These are phyloP conservation scores for Sporisorium graminicola DNA, from an alignment of 1,284 basidiomycete genomes.

Conservation along the genomic window DNA sequence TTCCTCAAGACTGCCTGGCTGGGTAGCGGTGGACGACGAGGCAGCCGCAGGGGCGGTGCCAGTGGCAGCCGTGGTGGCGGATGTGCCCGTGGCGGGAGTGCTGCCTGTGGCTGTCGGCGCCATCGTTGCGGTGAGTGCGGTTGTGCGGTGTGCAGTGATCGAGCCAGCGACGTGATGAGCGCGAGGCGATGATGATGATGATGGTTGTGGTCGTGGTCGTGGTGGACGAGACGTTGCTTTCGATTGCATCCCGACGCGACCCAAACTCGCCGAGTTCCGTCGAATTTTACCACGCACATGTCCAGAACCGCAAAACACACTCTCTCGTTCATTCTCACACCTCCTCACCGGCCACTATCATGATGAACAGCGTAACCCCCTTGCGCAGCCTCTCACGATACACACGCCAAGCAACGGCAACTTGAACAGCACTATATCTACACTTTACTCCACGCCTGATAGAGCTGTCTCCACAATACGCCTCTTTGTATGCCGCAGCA, in stretches of 20 bases:
- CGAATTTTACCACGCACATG: neutral
- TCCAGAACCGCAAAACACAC: too few relatives aligned
- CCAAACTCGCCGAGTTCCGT: neutral
- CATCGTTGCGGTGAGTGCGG: slow-evolving; percentile 17
- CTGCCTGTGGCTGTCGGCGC: slow-evolving; percentile 35
- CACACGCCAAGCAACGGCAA: too few relatives aligned
- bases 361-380: too few relatives aligned
- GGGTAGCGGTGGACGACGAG: neutral
- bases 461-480: neutral
- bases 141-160: too few relatives aligned
- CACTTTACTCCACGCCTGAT: too few relatives aligned
- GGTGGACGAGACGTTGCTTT: neutral
- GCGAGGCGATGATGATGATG: neutral
- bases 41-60: neutral
- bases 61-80: neutral
- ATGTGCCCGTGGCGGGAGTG: neutral
- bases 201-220: neutral
- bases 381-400: too few relatives aligned
- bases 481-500: slow-evolving; percentile 25
- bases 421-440: too few relatives aligned
- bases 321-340: too few relatives aligned
- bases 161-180: neutral
- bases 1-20: slow-evolving; percentile 58
- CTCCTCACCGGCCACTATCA: too few relatives aligned
- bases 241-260: neutral